These are phyloP conservation scores for Hanseniaspora vineae DNA, from an alignment of 805 yeast species.

Conservation along the genomic window DNA sequence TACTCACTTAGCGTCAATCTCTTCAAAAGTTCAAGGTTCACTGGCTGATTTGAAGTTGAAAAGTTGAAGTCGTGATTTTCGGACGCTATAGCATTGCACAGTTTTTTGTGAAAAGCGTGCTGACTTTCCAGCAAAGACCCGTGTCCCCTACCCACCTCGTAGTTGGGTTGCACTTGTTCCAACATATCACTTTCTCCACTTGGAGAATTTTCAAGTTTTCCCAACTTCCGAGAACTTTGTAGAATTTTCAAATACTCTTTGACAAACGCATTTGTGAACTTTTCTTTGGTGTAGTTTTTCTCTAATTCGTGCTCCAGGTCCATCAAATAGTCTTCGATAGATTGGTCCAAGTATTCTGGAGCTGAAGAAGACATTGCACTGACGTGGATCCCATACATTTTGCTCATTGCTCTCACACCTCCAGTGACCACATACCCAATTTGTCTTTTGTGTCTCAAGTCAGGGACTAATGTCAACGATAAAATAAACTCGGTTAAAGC, in stretches of 20 bases:
- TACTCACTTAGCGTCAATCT: constrained; percentile 24
- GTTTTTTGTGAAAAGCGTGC: constrained; percentile 31
- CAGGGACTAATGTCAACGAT: constrained; percentile 30
- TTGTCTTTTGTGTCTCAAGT: constrained; percentile 41
- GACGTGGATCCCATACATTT: constrained; percentile 46
- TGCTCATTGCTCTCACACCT: constrained; percentile 38
- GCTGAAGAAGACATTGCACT: constrained; percentile 40
- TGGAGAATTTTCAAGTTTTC: constrained; percentile 8
- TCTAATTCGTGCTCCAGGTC: constrained; percentile 27
- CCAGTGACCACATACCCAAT: constrained; percentile 52
- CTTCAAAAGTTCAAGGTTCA: constrained; percentile 24
- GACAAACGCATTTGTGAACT: constrained; percentile 26
- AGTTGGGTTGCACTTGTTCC: constrained; percentile 2
- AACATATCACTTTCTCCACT: constrained; percentile 7
- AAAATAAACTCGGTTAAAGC: constrained; percentile 35
- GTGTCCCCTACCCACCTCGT: constrained; percentile 4
- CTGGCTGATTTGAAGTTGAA: constrained; percentile 19
- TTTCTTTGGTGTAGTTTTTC: constrained; percentile 18
- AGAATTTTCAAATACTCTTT: constrained; percentile 25
- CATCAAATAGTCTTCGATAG: constrained; percentile 35
- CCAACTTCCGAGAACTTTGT: constrained; percentile 4
- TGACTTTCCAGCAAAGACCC: constrained; percentile 8
- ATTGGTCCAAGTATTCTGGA: constrained; percentile 29
- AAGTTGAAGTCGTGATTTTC: constrained; percentile 30
- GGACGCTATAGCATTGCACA: constrained; percentile 38